Percentiles rank a stretch among this genome's conserved stretches.
These are phyloP conservation scores for Sphagnum magellanicum DNA, from an alignment of 228 moss, liverwort and hornwort species.

Conservation along the genomic window DNA sequence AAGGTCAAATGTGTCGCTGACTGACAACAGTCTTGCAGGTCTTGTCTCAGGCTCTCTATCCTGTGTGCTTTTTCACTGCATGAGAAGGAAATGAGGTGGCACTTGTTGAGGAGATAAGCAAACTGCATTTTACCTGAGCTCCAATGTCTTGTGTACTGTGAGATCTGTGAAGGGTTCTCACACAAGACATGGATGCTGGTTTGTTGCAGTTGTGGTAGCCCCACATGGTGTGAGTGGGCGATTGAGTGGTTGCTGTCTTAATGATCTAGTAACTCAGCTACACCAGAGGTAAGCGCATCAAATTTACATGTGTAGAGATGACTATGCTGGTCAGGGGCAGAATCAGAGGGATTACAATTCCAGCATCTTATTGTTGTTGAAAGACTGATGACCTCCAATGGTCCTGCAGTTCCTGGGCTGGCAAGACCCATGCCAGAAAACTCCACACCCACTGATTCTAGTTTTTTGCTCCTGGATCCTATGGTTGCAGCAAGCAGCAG, in stretches of 20 bases:
- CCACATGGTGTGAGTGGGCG: constrained; percentile 84
- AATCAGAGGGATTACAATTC: neutral
- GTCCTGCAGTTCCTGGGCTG: constrained; percentile 98
- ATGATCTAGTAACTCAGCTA: constrained; percentile 77
- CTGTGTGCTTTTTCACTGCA: neutral
- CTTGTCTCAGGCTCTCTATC: neutral
- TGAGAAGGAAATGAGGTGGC: neutral
- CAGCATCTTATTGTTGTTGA: neutral
- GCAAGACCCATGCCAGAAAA: constrained; percentile 45
- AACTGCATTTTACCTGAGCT: too few species aligned
- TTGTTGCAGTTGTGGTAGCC: constrained; percentile 78
- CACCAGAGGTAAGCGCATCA: constrained; percentile 63
- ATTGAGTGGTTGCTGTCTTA: constrained; percentile 88
- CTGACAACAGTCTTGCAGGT: constrained; percentile 73
- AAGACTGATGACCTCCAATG: constrained; percentile 21
- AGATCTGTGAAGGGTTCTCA: neutral
- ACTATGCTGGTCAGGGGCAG: neutral
- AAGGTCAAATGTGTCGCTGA: constrained; percentile 29
- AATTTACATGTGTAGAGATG: neutral
- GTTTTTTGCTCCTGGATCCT: constrained; percentile 75
- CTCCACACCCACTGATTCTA: constrained; percentile 42
- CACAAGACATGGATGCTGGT: neutral
- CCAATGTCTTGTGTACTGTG: too few species aligned
- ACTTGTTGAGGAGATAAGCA: too few species aligned
- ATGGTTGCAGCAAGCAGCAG: constrained; percentile 99